Conservation (phyloP, 2,329 filamentous ascomycete species). For the Pyrenophora tritici-repentis region DNA sequence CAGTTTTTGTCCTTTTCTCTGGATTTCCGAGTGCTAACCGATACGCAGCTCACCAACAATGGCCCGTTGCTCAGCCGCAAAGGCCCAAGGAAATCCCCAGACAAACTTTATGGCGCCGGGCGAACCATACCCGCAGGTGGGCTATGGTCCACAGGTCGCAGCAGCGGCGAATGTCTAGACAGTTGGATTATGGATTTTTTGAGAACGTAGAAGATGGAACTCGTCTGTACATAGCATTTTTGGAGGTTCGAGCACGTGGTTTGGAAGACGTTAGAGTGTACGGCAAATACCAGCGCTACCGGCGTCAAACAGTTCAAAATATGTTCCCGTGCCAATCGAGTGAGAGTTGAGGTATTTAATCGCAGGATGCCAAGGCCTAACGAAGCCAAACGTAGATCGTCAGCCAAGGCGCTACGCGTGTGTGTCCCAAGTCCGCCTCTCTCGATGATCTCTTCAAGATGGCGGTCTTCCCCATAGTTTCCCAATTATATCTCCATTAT, state of each 20-base stretch:
- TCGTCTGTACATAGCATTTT: slow-evolving; percentile 39
- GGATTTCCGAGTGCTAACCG: slow-evolving; percentile 16
- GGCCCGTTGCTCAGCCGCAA: slow-evolving; percentile 94
- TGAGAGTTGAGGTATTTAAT: slow-evolving; percentile 9
- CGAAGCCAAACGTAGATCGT: slow-evolving; percentile 8
- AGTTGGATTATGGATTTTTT: slow-evolving; percentile 11
- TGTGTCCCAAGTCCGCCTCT: slow-evolving; percentile 7
- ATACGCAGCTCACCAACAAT: slow-evolving; percentile 84
- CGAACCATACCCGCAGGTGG: slow-evolving; percentile 49
- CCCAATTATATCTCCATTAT: background rate
- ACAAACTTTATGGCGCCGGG: slow-evolving; percentile 60
- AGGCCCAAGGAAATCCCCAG: slow-evolving; percentile 63
- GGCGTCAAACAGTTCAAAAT: slow-evolving; percentile 17
- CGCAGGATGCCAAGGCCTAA: slow-evolving; percentile 3
- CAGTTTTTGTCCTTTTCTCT: background rate
- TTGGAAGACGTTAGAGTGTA: slow-evolving; percentile 27
- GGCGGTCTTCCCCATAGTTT: background rate
- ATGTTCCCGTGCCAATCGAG: background rate
- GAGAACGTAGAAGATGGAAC: slow-evolving; percentile 20
- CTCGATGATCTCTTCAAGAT: slow-evolving; percentile 6
- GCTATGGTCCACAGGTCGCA: slow-evolving; percentile 45
- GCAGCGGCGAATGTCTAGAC: slow-evolving; percentile 32
- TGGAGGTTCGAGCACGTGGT: slow-evolving; percentile 23
- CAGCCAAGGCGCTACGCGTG: slow-evolving; percentile 18
- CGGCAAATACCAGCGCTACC: slow-evolving; percentile 27